phyloP scores from a whole-genome alignment of 192 early-diverging fungal genomes.

The Linderina pennispora region DNA sequence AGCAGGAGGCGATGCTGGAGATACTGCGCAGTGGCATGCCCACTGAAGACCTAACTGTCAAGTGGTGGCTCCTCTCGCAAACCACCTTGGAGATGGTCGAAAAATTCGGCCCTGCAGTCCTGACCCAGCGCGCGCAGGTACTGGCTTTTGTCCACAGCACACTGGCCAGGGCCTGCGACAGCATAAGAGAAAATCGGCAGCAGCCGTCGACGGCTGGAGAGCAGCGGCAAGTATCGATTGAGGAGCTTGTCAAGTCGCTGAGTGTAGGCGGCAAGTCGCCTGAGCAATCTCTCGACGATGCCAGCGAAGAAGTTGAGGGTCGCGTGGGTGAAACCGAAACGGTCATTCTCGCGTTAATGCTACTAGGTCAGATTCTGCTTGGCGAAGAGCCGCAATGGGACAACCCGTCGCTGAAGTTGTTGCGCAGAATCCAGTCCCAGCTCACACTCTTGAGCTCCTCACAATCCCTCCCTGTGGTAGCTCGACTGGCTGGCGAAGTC shows the following conservation, averaged over 20 bases:
- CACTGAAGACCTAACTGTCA: constrained; percentile 5
- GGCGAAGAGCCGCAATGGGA: constrained; percentile 42
- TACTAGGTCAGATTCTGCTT: constrained; percentile 57
- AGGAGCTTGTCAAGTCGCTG: constrained; percentile 14
- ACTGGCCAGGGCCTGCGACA: no score
- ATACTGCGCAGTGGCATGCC: constrained; percentile 17
- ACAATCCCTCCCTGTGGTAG: neutral
- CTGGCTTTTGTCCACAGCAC: constrained; percentile 63
- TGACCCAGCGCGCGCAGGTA: constrained; percentile 70
- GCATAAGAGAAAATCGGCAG: no score
- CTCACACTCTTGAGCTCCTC: constrained; percentile 6
- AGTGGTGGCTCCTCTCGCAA: constrained; percentile 45
- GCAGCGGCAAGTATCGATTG: constrained; percentile 8
- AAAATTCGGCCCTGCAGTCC: constrained; percentile 62
- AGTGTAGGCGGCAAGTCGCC: neutral
- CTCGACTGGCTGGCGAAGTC: constrained; percentile 6
- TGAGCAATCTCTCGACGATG: constrained; percentile 1
- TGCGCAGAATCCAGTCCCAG: constrained; percentile 17
- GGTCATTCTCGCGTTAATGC: constrained; percentile 52
- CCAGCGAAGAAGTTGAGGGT: constrained; percentile 26
- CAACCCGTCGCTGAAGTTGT: constrained; percentile 6
- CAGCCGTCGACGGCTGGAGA: no score
- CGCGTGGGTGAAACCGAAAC: constrained; percentile 52
- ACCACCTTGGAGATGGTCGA: constrained; percentile 56
- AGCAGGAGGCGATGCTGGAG: constrained; percentile 52